Percentiles rank a stretch among this genome's conserved stretches.
phyloP scores from a whole-genome alignment of 73 alveolate genomes.

The Breviolum minutum region DNA sequence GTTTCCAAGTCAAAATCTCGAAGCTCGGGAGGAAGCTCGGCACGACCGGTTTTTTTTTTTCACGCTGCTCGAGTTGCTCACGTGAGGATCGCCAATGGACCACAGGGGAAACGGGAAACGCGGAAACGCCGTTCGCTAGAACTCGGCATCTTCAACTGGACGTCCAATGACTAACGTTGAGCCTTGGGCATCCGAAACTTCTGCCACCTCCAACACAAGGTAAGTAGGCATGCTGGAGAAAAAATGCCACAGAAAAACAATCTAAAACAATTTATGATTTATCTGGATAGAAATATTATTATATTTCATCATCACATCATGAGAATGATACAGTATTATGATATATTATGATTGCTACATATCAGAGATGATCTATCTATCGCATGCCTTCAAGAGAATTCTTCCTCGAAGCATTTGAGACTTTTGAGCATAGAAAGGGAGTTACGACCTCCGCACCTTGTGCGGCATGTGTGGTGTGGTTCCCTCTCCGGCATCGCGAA shows the following conservation, averaged over 20 bases:
- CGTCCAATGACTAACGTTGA: conserved; percentile 60
- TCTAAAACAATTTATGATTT: too few species aligned
- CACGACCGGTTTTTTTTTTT: background rate
- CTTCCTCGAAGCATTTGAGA: too few species aligned
- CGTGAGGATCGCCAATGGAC: too few species aligned
- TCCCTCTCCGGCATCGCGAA: conserved; percentile 27
- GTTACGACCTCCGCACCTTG: background rate
- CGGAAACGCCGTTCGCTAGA: background rate
- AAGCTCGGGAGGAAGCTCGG: background rate
- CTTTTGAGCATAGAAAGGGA: background rate
- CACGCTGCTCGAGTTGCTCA: too few species aligned
- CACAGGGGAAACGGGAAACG: too few species aligned
- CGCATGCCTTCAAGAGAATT: too few species aligned
- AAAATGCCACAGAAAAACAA: too few species aligned
- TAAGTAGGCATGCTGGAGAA: too few species aligned
- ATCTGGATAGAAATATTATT: background rate
- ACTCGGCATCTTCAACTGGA: conserved; percentile 15
- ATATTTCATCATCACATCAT: background rate
- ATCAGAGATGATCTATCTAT: too few species aligned
- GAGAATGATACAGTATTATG: background rate
- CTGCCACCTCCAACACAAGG: conserved; percentile 1
- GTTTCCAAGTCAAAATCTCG: too few species aligned
- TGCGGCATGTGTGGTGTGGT: background rate
- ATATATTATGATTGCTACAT: too few species aligned
- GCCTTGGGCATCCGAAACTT: conserved; percentile 14